Evolutionary conservation across 768 basidiomycete species (phyloP).

Genomic region (Mrakia gelida): DNA sequence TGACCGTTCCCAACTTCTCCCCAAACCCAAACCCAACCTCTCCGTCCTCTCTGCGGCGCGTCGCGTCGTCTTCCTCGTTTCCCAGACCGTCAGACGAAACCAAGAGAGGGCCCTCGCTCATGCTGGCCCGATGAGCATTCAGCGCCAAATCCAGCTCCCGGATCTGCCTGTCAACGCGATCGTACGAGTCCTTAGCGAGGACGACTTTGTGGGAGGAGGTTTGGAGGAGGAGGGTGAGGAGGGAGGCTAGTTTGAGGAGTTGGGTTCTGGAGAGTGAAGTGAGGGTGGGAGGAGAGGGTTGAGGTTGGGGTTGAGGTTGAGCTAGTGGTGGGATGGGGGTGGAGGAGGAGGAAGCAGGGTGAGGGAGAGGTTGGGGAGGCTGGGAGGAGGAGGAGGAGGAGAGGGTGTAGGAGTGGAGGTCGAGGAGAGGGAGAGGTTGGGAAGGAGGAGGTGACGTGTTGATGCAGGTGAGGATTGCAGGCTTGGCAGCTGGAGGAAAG

Average conservation of each 20-base stretch:
- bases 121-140: background rate
- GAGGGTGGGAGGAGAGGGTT: background rate
- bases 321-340: too few relatives aligned
- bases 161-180: slow-evolving; percentile 45
- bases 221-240: slow-evolving; percentile 38
- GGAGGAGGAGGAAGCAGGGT: background rate
- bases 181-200: slow-evolving; percentile 42
- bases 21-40: background rate
- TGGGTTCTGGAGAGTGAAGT: background rate
- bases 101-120: background rate
- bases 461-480: background rate
- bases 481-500: too few relatives aligned
- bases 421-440: background rate
- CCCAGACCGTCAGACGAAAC: too few relatives aligned
- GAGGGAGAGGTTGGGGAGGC: background rate
- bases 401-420: background rate
- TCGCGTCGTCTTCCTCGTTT: background rate
- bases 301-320: background rate
- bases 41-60: too few relatives aligned
- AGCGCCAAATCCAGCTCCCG: slow-evolving; percentile 42
- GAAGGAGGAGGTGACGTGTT: background rate
- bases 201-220: slow-evolving; percentile 45
- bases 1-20: background rate
- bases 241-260: background rate
- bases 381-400: background rate